Evolutionary conservation across 2,329 filamentous ascomycete species (phyloP), one percentile per base, ranked within the genome.

Genomic region (Phialophora chinensis): DNA sequence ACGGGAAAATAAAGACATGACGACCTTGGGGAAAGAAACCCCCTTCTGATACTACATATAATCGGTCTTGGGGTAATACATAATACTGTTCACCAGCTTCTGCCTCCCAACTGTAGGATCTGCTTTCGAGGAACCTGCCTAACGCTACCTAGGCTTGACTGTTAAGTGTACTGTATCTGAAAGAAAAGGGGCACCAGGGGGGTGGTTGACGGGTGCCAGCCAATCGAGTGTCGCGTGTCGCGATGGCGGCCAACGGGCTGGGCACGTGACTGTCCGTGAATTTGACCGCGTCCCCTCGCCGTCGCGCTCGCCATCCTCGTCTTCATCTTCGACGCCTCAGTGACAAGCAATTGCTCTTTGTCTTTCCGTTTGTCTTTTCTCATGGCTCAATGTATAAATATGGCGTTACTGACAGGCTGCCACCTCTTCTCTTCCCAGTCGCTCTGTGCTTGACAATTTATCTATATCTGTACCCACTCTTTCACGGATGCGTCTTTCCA

Each of bases 401-500:
- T 67, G 60, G 27, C 27, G 42, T 58, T 58, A 60, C 59, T 64
- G 57, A 53, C 56, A 60, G 75, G 73, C 71, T 83, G 68, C 80
- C 83, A 75, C 74, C 79, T 74, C 74, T 85, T 69, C 78, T 88
- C 44, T 75, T 90, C 53, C 88, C 91, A 57, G 75, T 94, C 75
- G 89, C 91, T 66, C 73, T 94, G 75, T 79, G 87, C 70, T 86
- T 87, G 74, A 92, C 91, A 60, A 73, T 88, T 71, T 96, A 93
- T 80, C 85, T 98, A 61, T 97, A 97, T 81, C 82, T 94, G 47
- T 98, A 96, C 76, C 93, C 95, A 8, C 75, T 91, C 72, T 90
- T 97, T 75, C 85, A 88, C 71, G 86, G 87, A 74, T 98, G 93
- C 82, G 88, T 86, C 44, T 98, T 97, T 78, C 92, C 93, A 11